Conservation (phyloP, 441 rosid species). For the Manihot esculenta region DNA sequence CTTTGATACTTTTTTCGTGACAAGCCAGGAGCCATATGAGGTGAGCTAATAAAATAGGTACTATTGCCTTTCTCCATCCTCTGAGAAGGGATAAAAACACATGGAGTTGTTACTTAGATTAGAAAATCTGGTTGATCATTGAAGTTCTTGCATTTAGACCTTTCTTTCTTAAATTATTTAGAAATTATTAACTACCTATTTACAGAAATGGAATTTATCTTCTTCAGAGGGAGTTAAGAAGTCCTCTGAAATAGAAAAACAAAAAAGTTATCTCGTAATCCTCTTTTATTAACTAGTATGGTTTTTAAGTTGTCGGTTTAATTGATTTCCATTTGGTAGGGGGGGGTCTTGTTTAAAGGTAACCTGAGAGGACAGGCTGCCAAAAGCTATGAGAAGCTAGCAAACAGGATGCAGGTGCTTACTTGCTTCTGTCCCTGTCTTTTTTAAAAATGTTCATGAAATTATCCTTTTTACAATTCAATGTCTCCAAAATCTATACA, state of each 20-base stretch:
- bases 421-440: constrained; percentile 8
- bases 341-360: constrained; percentile 91
- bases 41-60: constrained; percentile 37
- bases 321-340: constrained; percentile 44
- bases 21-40: constrained; percentile 96
- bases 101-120: background rate
- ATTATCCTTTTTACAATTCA: constrained; percentile 16
- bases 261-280: background rate
- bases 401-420: constrained; percentile 68
- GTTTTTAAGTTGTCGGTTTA: constrained; percentile 12
- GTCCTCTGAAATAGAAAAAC: background rate
- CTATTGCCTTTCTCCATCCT: constrained; percentile 11
- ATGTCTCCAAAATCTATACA: constrained; percentile 22
- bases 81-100: constrained; percentile 12
- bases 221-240: background rate
- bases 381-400: constrained; percentile 77
- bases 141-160: background rate
- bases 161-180: background rate
- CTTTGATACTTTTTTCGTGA: constrained; percentile 90
- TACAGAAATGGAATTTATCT: background rate
- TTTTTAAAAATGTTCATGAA: constrained; percentile 5
- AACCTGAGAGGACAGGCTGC: constrained; percentile 85
- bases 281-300: background rate
- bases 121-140: constrained; percentile 8
- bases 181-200: background rate